Base-by-base conservation (phyloP, 1,284 basidiomycete species). In the Cerioporus squamosus region DNA sequence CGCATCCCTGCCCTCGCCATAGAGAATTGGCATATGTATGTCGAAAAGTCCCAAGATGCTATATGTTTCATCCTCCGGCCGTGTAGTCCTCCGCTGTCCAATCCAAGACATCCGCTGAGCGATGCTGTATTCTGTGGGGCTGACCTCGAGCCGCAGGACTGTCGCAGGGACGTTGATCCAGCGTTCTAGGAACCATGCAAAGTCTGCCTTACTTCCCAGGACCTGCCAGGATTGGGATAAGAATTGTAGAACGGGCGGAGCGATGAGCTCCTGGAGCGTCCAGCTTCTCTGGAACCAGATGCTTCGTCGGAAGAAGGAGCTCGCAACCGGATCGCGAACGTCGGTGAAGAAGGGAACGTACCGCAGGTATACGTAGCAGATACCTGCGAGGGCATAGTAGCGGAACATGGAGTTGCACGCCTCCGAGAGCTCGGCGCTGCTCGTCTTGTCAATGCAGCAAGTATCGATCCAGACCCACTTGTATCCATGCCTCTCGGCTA, bases 381-480 rank as follows among this genome's bases (percentile, higher is more conserved):
- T 23, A 15, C 33, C 24, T 4, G 55, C 42, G 23, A 23, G 9
- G n/a, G 31, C 17, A 43, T 56, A 56, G 48, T 48, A 56, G 20
- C 39, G 15, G 9, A 36, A 43, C 53, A 55, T 55, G 38, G 53
- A 55, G 53, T 55, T 55, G 39, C 48, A 44, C 26, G 53, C 46
- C 53, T 55, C 53, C 4, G 53, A 55, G 7, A 49, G 53, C 39
- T 55, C 55, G 23, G 55, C 31, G 44, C 55, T 55, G 33, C 54
- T 50, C 48, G 20, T 40, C 48, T 50, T 50, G 48, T 50, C 48
- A 20, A 50, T 50, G 23, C 48, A 50, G 48, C 40, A 56, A 6
- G 55, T 26, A n/a, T 56, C 55, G 31, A 45, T 46, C 55, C 55
- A 56, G 22, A 56, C 22, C 55, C 55, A 56, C 12, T n/a, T 17